phyloP scores from a whole-genome alignment of 441 rosid genomes.

The Melastoma candidum region DNA sequence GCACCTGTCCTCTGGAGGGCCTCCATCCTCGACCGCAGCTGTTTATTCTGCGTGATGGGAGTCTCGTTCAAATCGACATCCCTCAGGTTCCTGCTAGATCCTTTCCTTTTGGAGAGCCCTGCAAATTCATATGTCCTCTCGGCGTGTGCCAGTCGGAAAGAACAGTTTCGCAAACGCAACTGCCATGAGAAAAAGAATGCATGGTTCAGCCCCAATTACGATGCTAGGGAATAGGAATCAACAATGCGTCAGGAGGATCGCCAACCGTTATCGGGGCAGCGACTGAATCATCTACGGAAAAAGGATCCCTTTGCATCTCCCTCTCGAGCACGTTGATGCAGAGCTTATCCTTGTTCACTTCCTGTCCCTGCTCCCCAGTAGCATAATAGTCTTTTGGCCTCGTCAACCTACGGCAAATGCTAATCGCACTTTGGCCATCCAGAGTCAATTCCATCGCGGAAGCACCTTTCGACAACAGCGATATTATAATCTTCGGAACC shows the following conservation, averaged over 20 bases:
- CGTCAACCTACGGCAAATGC: constrained; percentile 23
- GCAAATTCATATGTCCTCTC: constrained; percentile 57
- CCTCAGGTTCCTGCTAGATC: constrained; percentile 49
- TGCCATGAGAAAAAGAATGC: constrained; percentile 13
- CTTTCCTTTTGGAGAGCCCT: constrained; percentile 47
- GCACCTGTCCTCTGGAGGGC: constrained; percentile 86
- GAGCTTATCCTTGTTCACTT: constrained; percentile 22
- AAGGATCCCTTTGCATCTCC: constrained; percentile 15
- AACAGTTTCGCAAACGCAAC: constrained; percentile 80
- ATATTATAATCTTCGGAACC: constrained; percentile 23
- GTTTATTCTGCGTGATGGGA: constrained; percentile 56
- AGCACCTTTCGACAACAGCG: constrained; percentile 23
- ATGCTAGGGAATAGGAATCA: background rate
- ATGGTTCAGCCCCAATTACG: background rate
- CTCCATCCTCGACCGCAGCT: constrained; percentile 61
- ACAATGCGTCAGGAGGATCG: constrained; percentile 9
- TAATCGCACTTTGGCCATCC: constrained; percentile 21
- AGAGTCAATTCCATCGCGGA: constrained; percentile 13
- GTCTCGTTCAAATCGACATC: constrained; percentile 90
- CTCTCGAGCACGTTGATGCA: constrained; percentile 23
- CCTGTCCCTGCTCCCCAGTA: constrained; percentile 21
- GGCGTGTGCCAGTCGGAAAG: constrained; percentile 81
- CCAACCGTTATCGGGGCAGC: constrained; percentile 11
- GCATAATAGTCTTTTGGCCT: constrained; percentile 24
- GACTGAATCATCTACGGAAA: constrained; percentile 9